Conservation (phyloP, 805 yeast species). For the Lachancea meyersii region DNA sequence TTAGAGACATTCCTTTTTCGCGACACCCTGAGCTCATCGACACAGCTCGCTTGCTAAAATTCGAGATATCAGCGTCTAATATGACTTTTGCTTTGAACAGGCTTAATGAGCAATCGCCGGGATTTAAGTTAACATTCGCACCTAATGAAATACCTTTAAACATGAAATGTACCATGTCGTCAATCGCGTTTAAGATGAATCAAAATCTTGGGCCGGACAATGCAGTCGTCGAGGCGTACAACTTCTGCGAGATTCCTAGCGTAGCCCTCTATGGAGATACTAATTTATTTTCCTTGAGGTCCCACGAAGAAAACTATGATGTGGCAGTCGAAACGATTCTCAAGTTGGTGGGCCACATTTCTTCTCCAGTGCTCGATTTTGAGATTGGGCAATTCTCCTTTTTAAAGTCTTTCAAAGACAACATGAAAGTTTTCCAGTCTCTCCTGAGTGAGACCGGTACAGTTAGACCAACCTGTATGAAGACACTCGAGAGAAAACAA, state of each 20-base stretch:
- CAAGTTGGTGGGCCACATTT: slow-evolving; percentile 35
- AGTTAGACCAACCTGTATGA: slow-evolving; percentile 6
- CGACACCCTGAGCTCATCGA: slow-evolving; percentile 16
- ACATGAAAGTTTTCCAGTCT: slow-evolving; percentile 25
- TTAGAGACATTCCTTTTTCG: slow-evolving; percentile 22
- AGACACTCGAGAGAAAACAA: slow-evolving; percentile 8
- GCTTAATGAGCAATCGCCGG: slow-evolving; percentile 36
- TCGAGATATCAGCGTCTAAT: slow-evolving; percentile 21
- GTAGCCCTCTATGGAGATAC: slow-evolving; percentile 36
- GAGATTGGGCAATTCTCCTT: slow-evolving; percentile 37
- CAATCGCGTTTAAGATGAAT: slow-evolving; percentile 30
- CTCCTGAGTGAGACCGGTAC: slow-evolving; percentile 13
- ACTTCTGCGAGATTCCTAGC: slow-evolving; percentile 35
- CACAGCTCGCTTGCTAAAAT: slow-evolving; percentile 20
- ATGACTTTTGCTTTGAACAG: slow-evolving; percentile 26
- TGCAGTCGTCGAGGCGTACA: slow-evolving; percentile 10
- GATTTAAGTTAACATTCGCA: slow-evolving; percentile 40
- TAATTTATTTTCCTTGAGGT: slow-evolving; percentile 35
- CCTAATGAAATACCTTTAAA: slow-evolving; percentile 41
- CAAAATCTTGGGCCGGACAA: slow-evolving; percentile 13
- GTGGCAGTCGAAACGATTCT: slow-evolving; percentile 31
- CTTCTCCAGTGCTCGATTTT: slow-evolving; percentile 42
- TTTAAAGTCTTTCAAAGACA: slow-evolving; percentile 28
- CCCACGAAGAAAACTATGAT: slow-evolving; percentile 21
- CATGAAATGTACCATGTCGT: slow-evolving; percentile 34